A percentile compares a stretch with the other conserved stretches of the same genome.
phyloP scores from a whole-genome alignment of 2,329 filamentous ascomycete species.

The Trichoderma endophyticum region DNA sequence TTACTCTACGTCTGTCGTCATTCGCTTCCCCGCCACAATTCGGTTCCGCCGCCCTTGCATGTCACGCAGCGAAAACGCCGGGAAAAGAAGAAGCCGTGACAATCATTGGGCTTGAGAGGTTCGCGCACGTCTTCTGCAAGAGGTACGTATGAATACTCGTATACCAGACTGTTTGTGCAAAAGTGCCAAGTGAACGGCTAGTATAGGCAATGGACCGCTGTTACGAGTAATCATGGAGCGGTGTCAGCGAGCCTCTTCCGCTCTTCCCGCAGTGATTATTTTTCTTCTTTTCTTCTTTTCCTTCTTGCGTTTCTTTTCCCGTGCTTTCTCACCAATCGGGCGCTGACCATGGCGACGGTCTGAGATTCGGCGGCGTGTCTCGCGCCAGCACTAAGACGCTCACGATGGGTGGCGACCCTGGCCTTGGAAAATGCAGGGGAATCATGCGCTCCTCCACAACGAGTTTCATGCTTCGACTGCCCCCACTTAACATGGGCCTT shows the following conservation, averaged over 20 bases:
- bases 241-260: not conserved
- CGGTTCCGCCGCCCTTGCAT: not conserved
- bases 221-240: not conserved
- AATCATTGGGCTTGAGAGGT: not conserved
- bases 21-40: conserved; percentile 2
- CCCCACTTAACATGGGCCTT: conserved; percentile 13
- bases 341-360: conserved; percentile 2
- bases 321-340: not conserved
- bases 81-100: not conserved
- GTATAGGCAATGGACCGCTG: not conserved
- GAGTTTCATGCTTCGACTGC: conserved; percentile 15
- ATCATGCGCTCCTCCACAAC: conserved; percentile 11
- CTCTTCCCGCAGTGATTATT: not conserved
- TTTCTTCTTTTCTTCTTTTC: not conserved
- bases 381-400: conserved; percentile 11
- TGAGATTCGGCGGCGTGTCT: conserved; percentile 19
- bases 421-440: conserved; percentile 13
- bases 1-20: not conserved
- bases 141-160: no score
- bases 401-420: conserved; percentile 1
- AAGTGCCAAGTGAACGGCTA: not conserved
- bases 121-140: not conserved
- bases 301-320: not conserved
- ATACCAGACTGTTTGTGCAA: not conserved
- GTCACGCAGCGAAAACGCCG: not conserved